Percentiles rank a stretch among this genome's conserved stretches.
Evolutionary conservation across 306 rosid species (phyloP).

Genomic region (Pyrus pyrifolia): DNA sequence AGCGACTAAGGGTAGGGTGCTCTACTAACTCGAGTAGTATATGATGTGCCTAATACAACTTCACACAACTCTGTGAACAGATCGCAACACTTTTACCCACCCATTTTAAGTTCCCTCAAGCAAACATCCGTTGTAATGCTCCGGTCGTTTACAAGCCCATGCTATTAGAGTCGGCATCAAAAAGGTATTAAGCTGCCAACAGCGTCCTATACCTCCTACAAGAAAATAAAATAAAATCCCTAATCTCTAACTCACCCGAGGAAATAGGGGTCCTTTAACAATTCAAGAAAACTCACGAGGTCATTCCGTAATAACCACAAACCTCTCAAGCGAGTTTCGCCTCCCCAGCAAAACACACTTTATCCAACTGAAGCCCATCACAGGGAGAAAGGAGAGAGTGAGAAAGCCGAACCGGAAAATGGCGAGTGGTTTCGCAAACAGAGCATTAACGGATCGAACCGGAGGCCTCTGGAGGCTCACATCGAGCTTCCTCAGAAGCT

Average conservation of each 20-base stretch:
- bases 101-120: too few relatives aligned
- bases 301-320: background rate
- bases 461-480: slow-evolving; percentile 34
- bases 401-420: slow-evolving; percentile 16
- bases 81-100: too few relatives aligned
- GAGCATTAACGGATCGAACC: slow-evolving; percentile 30
- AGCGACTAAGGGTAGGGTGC: too few relatives aligned
- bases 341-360: background rate
- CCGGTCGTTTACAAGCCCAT: accelerated
- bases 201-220: too few relatives aligned
- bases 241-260: too few relatives aligned
- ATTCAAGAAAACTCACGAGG: background rate
- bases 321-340: background rate
- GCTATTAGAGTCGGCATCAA: accelerated
- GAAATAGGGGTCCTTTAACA: background rate
- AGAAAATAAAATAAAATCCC: too few relatives aligned
- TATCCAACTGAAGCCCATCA: background rate
- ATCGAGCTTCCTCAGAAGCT: slow-evolving; percentile 42
- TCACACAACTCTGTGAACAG: too few relatives aligned
- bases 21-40: too few relatives aligned
- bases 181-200: too few relatives aligned
- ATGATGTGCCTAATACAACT: too few relatives aligned
- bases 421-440: slow-evolving; percentile 45
- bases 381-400: background rate
- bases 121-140: too few relatives aligned